A percentile compares a stretch with the other conserved stretches of the same genome.
phyloP scores from a whole-genome alignment of 495 filamentous ascomycete genomes.

The Venustampulla echinocandica region DNA sequence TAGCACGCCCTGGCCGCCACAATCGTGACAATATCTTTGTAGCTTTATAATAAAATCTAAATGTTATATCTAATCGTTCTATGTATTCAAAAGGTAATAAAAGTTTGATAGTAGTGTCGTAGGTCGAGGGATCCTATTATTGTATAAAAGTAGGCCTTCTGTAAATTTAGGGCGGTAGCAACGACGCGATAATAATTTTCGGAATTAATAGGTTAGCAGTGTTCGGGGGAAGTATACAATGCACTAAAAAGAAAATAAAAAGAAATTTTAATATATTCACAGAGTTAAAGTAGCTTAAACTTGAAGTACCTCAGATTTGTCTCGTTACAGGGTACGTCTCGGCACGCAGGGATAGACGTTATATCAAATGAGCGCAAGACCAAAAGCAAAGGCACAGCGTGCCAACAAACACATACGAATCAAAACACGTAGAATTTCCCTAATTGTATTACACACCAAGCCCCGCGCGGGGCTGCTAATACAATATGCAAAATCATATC shows the following conservation, averaged over 20 bases:
- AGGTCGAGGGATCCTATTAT: slow-evolving; percentile 10
- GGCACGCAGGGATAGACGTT: neutral
- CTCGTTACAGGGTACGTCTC: slow-evolving; percentile 24
- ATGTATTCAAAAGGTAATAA: slow-evolving; percentile 11
- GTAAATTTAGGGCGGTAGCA: slow-evolving; percentile 7
- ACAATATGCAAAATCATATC: no score
- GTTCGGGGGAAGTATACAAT: slow-evolving; percentile 10
- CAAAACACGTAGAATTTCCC: no score
- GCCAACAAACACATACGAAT: no score
- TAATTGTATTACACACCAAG: no score
- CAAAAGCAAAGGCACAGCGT: no score
- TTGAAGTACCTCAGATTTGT: slow-evolving; percentile 9
- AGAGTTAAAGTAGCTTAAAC: slow-evolving; percentile 12
- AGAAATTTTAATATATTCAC: slow-evolving; percentile 7
- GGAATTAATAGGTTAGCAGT: slow-evolving; percentile 9
- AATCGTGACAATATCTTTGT: slow-evolving; percentile 8
- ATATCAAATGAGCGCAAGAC: neutral
- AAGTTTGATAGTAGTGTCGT: slow-evolving; percentile 3
- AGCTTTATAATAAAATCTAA: slow-evolving; percentile 4
- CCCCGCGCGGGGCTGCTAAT: no score
- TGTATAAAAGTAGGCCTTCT: slow-evolving; percentile 3
- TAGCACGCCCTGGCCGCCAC: slow-evolving; percentile 1
- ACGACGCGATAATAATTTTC: slow-evolving; percentile 10
- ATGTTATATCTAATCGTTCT: slow-evolving; percentile 11
- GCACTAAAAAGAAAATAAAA: slow-evolving; percentile 11